phyloP scores from a whole-genome alignment of 768 basidiomycete species.

The Russula vinacea region DNA sequence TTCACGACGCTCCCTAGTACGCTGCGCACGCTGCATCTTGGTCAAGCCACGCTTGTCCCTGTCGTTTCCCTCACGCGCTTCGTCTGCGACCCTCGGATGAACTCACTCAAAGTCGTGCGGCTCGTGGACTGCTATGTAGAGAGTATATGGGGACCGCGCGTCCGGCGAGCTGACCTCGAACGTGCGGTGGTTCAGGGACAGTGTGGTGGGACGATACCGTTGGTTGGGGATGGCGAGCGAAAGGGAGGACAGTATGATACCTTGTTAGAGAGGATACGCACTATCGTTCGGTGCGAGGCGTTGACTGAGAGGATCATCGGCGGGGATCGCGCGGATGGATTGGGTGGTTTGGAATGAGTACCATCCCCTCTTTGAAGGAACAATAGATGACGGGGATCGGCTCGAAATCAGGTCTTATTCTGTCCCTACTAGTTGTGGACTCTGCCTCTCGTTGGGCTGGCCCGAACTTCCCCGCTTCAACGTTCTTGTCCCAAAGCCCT shows the following conservation, averaged over 20 bases:
- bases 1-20: constrained; percentile 39
- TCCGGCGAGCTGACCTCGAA: constrained; percentile 51
- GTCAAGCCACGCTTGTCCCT: constrained; percentile 49
- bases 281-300: constrained; percentile 49
- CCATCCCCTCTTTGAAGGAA: background rate
- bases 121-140: constrained; percentile 54
- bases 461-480: constrained; percentile 2
- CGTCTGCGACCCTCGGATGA: constrained; percentile 32
- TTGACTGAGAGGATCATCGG: constrained; percentile 53
- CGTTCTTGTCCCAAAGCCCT: constrained; percentile 19
- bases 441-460: constrained; percentile 7
- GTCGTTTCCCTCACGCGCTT: constrained; percentile 42
- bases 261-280: constrained; percentile 39
- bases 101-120: constrained; percentile 38
- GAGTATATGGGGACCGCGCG: constrained; percentile 57
- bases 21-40: constrained; percentile 46
- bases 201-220: background rate
- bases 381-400: background rate
- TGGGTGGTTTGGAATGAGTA: constrained; percentile 21
- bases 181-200: constrained; percentile 33
- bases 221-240: constrained; percentile 9
- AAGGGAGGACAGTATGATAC: constrained; percentile 17
- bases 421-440: background rate
- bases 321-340: constrained; percentile 46
- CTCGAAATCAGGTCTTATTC: background rate